Evolutionary conservation across 2,329 filamentous ascomycete species (phyloP), one percentile per base, ranked within the genome.

Genomic region (Paraconiothyrium brasiliense): DNA sequence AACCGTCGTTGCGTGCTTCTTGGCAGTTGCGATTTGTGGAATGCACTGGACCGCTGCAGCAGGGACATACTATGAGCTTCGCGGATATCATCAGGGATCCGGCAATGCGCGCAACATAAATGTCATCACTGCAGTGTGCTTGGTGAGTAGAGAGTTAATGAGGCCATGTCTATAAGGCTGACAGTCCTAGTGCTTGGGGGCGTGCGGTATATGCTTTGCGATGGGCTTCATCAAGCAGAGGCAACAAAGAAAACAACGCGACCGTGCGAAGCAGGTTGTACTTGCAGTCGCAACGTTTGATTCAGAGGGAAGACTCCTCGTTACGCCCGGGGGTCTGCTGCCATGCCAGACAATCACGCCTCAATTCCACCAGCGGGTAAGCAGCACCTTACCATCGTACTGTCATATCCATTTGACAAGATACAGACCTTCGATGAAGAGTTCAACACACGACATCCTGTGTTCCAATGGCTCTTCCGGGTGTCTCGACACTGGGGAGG

Each of bases 401-500:
- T 3, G 3, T 20, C 3, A 22, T n/a, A 6, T 30, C n/a, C 32
- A 4, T n/a, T 67, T 74, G 58, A 72, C 51, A 16, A 0, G 10
- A 16, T 24, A 7, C 39, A 76, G 73, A 88, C 87, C 32, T 87
- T 90, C 57, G 87, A 89, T 62, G 92, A 96, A 62, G 87, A 89
- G 14, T 94, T 97, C 71, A 89, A 88, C 59, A 88, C 89, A 27
- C 86, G 87, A 0, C 92, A 97, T 73, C 87, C 91, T 0, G 87
- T 94, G 1, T 97, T 95, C 77, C 88, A 93, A 54, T 97, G 93
- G 93, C 90, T 95, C 71, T 96, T 92, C 73, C 87, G 91, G 59
- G 91, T 92, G 2, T 92, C 91, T 7, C 86, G 89, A 61, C 90
- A 93, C 76, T 97, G 93, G 93, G 74, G 80, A 8, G 85, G 87